Conservation (phyloP, 2,329 filamentous ascomycete species). For the Thyridium curvatum region DNA sequence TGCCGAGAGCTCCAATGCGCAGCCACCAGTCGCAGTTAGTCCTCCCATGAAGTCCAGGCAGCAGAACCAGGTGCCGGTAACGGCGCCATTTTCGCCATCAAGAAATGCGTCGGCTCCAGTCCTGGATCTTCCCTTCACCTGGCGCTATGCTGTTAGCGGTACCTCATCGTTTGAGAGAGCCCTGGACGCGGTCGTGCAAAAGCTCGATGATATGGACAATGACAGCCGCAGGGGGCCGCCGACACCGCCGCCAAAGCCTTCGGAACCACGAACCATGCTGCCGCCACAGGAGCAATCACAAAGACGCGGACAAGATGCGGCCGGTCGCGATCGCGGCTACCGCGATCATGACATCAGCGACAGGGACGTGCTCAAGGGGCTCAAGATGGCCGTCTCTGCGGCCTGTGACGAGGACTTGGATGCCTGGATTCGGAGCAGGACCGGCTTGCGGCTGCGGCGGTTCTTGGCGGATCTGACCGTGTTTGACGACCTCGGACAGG, state of each 20-base stretch:
- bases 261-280: not conserved
- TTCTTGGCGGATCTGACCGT: conserved; percentile 49
- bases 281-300: too few species aligned
- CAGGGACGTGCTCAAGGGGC: conserved; percentile 45
- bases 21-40: too few species aligned
- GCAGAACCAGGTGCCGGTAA: too few species aligned
- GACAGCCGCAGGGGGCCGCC: too few species aligned
- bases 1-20: too few species aligned
- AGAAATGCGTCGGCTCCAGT: too few species aligned
- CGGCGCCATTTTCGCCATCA: too few species aligned
- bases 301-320: too few species aligned
- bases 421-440: conserved; percentile 41
- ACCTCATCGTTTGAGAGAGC: conserved; percentile 18
- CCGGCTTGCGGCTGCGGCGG: conserved; percentile 44
- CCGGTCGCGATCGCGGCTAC: conserved; percentile 3
- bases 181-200: conserved; percentile 18
- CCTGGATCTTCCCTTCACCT: conserved; percentile 13
- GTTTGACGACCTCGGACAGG: conserved; percentile 37
- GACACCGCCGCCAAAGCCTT: too few species aligned
- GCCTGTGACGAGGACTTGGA: conserved; percentile 50
- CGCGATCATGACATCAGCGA: conserved; percentile 35
- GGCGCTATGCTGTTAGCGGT: conserved; percentile 12
- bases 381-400: conserved; percentile 49
- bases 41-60: too few species aligned
- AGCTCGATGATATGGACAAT: conserved; percentile 18